Percentiles rank a stretch among this genome's conserved stretches.
Evolutionary conservation across 2,329 filamentous ascomycete genomes (phyloP).

Genomic region (Nemania bipapillata): DNA sequence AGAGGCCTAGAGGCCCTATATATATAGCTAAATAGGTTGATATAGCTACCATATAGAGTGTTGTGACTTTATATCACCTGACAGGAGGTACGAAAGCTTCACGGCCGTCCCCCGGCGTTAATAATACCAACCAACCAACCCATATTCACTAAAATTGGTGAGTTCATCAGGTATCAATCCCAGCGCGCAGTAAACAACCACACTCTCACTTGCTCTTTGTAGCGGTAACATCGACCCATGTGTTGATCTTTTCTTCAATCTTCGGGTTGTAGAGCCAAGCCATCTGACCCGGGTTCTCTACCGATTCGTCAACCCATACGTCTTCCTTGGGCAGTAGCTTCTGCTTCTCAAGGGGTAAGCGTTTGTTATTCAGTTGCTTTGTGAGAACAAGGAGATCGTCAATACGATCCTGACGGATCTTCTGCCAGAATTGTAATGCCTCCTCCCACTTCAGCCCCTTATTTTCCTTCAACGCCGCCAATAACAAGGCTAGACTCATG

Average conservation of each 20-base stretch:
- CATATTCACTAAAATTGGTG: too few relatives aligned
- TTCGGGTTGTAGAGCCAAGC: constrained; percentile 41
- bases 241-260: constrained; percentile 35
- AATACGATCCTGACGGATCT: constrained; percentile 42
- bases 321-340: constrained; percentile 34
- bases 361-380: constrained; percentile 41
- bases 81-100: too few relatives aligned
- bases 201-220: not conserved
- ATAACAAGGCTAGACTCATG: constrained; percentile 37
- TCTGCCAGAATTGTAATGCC: constrained; percentile 43
- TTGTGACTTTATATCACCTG: too few relatives aligned
- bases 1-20: too few relatives aligned
- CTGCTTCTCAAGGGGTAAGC: constrained; percentile 45
- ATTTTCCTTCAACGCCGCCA: constrained; percentile 25
- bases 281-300: constrained; percentile 42
- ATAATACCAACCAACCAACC: too few relatives aligned
- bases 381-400: constrained; percentile 40
- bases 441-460: constrained; percentile 32
- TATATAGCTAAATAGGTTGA: too few relatives aligned
- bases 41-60: too few relatives aligned
- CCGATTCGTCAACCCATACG: constrained; percentile 41
- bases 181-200: not conserved
- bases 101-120: too few relatives aligned
- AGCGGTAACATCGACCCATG: constrained; percentile 14
- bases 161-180: too few relatives aligned